Evolutionary conservation across 495 filamentous ascomycete genomes (phyloP).

Genomic region (Aspergillus indologenus): DNA sequence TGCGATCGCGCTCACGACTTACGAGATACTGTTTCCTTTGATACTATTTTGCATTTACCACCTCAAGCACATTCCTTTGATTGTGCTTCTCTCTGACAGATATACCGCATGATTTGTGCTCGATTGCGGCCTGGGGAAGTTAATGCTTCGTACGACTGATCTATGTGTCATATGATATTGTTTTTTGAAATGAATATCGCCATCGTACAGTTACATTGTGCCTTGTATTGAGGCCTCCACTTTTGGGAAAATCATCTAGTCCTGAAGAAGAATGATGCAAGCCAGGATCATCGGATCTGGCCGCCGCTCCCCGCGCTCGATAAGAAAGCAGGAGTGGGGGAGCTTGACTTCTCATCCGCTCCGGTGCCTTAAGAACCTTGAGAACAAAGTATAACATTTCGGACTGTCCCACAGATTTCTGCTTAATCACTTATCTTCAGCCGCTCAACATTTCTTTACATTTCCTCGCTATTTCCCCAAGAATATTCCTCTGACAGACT

Average conservation of each 20-base stretch:
- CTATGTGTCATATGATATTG: background rate
- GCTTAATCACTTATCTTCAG: no score
- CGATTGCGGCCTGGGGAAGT: background rate
- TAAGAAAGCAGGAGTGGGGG: slow-evolving; percentile 4
- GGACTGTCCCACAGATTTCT: background rate
- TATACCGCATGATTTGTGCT: background rate
- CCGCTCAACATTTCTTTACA: no score
- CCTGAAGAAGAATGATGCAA: background rate
- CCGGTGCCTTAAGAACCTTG: background rate
- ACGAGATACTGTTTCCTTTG: background rate
- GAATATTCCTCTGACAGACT: no score
- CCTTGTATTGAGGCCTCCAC: background rate
- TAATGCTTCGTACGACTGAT: background rate
- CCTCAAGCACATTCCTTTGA: background rate
- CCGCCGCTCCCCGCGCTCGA: slow-evolving; percentile 3
- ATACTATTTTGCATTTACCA: background rate
- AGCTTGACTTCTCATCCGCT: background rate
- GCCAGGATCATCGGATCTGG: slow-evolving; percentile 2
- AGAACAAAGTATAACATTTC: background rate
- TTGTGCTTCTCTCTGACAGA: background rate
- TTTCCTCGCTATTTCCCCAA: no score
- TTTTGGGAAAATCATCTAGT: background rate
- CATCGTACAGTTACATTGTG: background rate
- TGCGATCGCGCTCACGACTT: background rate
- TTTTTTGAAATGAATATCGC: background rate